Conservation (phyloP, 2,329 filamentous ascomycete species). For the Xylaria sp. region DNA sequence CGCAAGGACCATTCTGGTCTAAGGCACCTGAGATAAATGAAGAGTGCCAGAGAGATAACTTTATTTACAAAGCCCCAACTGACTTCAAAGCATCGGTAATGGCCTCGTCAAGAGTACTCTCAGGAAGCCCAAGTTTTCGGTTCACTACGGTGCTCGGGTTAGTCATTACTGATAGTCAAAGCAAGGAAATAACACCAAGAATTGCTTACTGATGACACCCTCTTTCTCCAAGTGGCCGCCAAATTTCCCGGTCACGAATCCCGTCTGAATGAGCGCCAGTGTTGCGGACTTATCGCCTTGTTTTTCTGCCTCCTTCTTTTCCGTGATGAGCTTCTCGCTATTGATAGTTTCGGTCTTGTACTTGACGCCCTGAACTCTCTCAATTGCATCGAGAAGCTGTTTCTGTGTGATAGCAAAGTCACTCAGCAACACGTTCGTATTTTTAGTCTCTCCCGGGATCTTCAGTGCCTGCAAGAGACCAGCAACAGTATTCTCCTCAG, state of each 20-base stretch:
- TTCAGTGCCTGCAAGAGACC: conserved; percentile 46
- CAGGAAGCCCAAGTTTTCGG: conserved; percentile 45
- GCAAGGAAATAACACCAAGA: neutral
- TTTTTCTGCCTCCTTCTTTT: conserved; percentile 45
- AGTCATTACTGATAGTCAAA: neutral
- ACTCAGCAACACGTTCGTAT: conserved; percentile 48
- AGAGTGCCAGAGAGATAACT: too few species aligned
- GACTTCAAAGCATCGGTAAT: conserved; percentile 36
- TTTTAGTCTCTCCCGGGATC: conserved; percentile 48
- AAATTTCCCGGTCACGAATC: conserved; percentile 48
- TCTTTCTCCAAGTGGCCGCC: conserved; percentile 50
- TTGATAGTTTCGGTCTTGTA: conserved; percentile 45
- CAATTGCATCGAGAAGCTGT: conserved; percentile 57
- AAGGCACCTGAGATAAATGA: too few species aligned
- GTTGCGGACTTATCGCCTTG: conserved; percentile 43
- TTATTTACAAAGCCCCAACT: conserved; percentile 16
- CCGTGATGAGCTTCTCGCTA: conserved; percentile 42
- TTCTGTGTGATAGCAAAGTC: conserved; percentile 50
- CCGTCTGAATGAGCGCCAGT: conserved; percentile 48
- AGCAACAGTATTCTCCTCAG: conserved; percentile 50
- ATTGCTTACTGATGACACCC: conserved; percentile 41
- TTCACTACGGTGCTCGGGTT: conserved; percentile 38
- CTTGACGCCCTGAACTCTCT: conserved; percentile 60
- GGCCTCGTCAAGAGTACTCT: conserved; percentile 43
- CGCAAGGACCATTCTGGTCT: too few species aligned